Evolutionary conservation across 129 eudicot species (phyloP), one percentile per base, ranked within the genome.

Genomic region (Calendula officinalis): DNA sequence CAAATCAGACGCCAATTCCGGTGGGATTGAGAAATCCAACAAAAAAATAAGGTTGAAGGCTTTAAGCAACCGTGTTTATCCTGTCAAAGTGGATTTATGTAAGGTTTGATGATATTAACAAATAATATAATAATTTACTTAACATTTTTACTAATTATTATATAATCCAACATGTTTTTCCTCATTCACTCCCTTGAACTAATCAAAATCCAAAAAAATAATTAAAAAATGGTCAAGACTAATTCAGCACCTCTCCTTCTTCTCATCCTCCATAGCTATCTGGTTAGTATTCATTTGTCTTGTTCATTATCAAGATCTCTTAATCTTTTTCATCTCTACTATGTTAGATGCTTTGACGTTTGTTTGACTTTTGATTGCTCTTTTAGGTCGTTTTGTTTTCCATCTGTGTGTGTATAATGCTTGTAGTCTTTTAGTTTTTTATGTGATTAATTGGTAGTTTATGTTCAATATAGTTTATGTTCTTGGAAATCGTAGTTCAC

Each of bases 211-310:
- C 40, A 53, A 7, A 67, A 67, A 67, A 12, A 6, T 6, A 33
- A 0, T 10, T 43, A 7, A 52, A n/a, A 27, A 65, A 54, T 30
- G 57, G 8, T 50, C 5, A 8, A 16, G 74, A 69, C 65, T 49
- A 74, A 56, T 66, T 66, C 55, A 74, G 49, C 73, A 57, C 59
- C 36, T 65, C 73, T 57, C 17, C 78, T 27, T 46, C 65, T 30
- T 57, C 42, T 6, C 45, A 57, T 57, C 53, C 35, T 40, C 59
- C 38, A 30, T 40, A 52, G 45, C 30, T 48, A 30, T 66, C 55
- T 32, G 78, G 73, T 74, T 37, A 74, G 78, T 39, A 37, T 6
- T 37, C 44, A 9, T 35, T 55, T 54, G 51, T 73, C 56, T 73
- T 48, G 8, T 74, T 57, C 36, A 22, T 56, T 22, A 22, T 46